Conservation (phyloP, 495 filamentous ascomycete species). For the Hypomontagnella monticulosa region DNA sequence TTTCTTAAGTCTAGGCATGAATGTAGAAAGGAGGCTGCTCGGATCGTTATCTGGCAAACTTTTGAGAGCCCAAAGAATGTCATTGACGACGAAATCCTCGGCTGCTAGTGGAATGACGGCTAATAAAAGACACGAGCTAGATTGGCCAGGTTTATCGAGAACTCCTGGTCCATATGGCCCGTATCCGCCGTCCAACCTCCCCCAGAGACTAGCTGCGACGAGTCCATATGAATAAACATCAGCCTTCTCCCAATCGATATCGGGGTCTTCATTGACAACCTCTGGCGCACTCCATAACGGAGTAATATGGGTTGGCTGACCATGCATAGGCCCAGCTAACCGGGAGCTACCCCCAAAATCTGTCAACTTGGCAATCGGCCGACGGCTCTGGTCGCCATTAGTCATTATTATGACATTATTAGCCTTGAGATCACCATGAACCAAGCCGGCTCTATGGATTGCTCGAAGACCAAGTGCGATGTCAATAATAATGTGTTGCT, state of each 20-base stretch:
- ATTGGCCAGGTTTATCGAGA: neutral
- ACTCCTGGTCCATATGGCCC: no score
- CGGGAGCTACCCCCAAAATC: conserved; percentile 6
- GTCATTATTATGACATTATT: conserved; percentile 2
- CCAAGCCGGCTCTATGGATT: neutral
- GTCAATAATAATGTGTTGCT: neutral
- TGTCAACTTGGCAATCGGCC: neutral
- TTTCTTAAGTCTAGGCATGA: no score
- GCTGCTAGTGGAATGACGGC: neutral
- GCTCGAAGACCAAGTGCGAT: conserved; percentile 3
- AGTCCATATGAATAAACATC: conserved; percentile 1
- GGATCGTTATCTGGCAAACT: no score
- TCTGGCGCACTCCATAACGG: conserved; percentile 2
- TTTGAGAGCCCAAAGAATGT: conserved; percentile 1
- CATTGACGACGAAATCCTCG: no score
- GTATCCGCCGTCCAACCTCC: neutral
- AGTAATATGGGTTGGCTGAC: neutral
- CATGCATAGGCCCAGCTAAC: neutral
- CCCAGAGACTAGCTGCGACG: neutral
- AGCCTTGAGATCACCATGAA: neutral
- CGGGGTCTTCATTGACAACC: neutral
- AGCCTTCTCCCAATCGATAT: conserved; percentile 5
- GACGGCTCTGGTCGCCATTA: neutral
- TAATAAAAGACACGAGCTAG: neutral
- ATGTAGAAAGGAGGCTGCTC: no score